Base-by-base conservation (phyloP, 1,139 yeast species). In the Candida sanyaensis region DNA sequence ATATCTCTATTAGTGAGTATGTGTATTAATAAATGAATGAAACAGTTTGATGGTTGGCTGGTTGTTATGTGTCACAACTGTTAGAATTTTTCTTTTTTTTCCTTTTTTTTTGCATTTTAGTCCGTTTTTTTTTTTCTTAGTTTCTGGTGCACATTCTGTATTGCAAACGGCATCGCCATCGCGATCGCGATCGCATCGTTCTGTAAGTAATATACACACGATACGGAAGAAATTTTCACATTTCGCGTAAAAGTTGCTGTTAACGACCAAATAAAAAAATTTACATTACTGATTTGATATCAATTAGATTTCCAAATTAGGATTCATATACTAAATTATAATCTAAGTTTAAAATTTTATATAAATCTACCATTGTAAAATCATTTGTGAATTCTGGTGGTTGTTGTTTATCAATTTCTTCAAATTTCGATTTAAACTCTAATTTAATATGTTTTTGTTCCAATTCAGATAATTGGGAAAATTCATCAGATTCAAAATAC, bases 321-420 rank as follows among this genome's bases (percentile, higher is more conserved):
- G 50, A 28, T 37, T 39, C 50, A 45, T 37, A 58, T 21, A 59
- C 59, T 45, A 58, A 47, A 8, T 44, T 41, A 48, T 55, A 55
- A 48, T 59, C 57, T 21, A 56, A 37, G n/a, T 51, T 49, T 28
- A 59, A 49, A 24, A 50, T 49, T 21, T 39, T 37, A 46, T 56
- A 59, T 37, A 59, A 37, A 33, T 56, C 58, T 30, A 43, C 41
- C 58, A 59, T 57, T 4, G 54, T 51, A 21, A 57, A 47, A 26
- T 55, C 56, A 28, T 43, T 48, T 10, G 31, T 44, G 10, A 50
- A 52, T 1, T 39, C 43, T 2, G 54, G 54, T 2, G 29, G 13
- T 5, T 32, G 42, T 21, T 41, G 24, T 11, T 30, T 28, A n/a
- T 48, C 44, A 0, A 23, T 32, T 11, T 12, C 11, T 23, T 27